Percentiles rank a stretch among this genome's conserved stretches.
These are phyloP conservation scores for Gymnopilus junonius DNA, from an alignment of 768 basidiomycete species.

Conservation along the genomic window DNA sequence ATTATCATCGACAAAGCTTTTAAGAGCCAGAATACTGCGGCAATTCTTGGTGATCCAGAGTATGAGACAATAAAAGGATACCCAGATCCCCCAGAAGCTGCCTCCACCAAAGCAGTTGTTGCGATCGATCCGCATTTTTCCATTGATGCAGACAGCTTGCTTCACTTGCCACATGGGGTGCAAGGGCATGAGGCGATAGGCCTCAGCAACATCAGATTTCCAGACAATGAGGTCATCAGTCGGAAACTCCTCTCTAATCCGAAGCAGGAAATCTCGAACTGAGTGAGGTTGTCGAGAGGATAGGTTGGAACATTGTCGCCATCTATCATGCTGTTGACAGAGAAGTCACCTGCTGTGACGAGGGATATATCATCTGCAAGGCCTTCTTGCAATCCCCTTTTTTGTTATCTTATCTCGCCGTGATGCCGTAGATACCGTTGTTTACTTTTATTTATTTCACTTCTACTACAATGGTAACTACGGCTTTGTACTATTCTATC, in stretches of 20 bases:
- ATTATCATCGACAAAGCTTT: not conserved
- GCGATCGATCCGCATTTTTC: not conserved
- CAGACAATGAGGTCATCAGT: not conserved
- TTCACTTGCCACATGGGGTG: too few species aligned
- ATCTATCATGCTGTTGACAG: constrained; percentile 9
- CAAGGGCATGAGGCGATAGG: too few species aligned
- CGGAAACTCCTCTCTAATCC: not conserved
- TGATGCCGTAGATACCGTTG: too few species aligned
- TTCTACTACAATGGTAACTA: too few species aligned
- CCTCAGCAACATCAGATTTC: not conserved
- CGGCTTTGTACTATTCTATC: too few species aligned
- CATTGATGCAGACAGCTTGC: not conserved
- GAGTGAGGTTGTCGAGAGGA: not conserved
- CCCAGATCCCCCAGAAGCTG: not conserved
- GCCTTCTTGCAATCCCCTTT: too few species aligned
- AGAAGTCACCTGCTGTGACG: too few species aligned
- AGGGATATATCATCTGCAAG: too few species aligned
- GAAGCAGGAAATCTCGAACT: not conserved
- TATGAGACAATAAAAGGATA: not conserved
- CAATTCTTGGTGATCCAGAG: not conserved
- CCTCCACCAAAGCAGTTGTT: not conserved
- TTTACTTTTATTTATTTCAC: too few species aligned
- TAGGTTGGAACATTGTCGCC: not conserved
- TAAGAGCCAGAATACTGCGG: not conserved
- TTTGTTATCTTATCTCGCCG: too few species aligned